Evolutionary conservation across 163 green algal genomes (phyloP).

Genomic region (Volvox carteri): DNA sequence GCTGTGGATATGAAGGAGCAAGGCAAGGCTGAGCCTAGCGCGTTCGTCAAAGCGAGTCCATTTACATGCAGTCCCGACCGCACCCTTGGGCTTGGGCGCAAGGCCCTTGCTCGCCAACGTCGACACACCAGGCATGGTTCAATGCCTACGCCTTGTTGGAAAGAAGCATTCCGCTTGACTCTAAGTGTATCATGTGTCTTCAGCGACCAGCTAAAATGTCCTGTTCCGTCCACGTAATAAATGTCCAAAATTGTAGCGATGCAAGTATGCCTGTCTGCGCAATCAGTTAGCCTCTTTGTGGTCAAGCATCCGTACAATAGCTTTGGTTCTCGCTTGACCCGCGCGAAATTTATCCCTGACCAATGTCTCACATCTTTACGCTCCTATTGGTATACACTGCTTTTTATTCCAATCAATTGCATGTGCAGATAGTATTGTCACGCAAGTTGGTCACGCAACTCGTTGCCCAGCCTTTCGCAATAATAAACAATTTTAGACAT

Average conservation of each 20-base stretch:
- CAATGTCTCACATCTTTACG: too few species aligned
- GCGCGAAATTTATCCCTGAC: not conserved
- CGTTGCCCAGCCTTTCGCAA: too few species aligned
- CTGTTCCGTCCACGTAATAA: too few species aligned
- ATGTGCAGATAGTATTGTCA: too few species aligned
- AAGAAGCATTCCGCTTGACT: constrained; percentile 10
- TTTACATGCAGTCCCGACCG: constrained; percentile 5
- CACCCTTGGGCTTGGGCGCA: constrained; percentile 62
- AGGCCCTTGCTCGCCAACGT: constrained; percentile 38
- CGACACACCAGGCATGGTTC: constrained; percentile 22
- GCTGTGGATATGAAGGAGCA: not conserved
- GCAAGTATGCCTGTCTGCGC: too few species aligned
- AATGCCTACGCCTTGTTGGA: not conserved
- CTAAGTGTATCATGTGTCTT: constrained; percentile 33
- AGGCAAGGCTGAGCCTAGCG: constrained; percentile 2
- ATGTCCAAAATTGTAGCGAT: too few species aligned
- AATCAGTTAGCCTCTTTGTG: too few species aligned
- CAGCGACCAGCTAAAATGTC: not conserved
- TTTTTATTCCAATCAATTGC: too few species aligned
- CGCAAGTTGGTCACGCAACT: too few species aligned
- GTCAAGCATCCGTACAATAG: constrained; percentile 2
- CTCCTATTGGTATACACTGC: too few species aligned
- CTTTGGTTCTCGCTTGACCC: not conserved
- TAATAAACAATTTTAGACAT: too few species aligned
- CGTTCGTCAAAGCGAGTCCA: not conserved